These are phyloP conservation scores for Penicillium palitans DNA, from an alignment of 2,329 filamentous ascomycete species.

Conservation along the genomic window DNA sequence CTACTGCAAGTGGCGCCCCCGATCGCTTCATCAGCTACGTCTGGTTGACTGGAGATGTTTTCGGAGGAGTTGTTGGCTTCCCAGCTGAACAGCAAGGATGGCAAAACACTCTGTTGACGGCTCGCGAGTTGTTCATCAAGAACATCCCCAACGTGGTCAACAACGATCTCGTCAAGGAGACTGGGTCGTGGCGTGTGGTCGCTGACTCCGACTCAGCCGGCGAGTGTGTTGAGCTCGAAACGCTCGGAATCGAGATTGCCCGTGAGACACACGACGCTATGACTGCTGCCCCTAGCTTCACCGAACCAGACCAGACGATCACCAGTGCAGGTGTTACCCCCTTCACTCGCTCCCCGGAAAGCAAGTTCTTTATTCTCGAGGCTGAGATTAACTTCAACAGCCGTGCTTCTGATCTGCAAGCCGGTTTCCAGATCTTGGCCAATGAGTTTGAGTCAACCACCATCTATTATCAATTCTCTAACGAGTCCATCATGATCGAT, in stretches of 20 bases:
- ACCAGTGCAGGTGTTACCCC: background rate
- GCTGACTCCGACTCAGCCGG: background rate
- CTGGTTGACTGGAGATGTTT: background rate
- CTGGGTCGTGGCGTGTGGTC: background rate
- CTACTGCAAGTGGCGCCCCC: background rate
- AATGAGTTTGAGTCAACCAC: background rate
- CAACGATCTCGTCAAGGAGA: background rate
- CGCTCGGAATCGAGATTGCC: background rate
- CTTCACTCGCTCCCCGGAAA: background rate
- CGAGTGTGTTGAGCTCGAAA: background rate
- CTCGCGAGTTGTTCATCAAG: background rate
- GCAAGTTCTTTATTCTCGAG: background rate
- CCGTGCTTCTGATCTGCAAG: background rate
- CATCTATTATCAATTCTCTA: background rate
- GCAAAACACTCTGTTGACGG: background rate
- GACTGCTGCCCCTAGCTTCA: background rate
- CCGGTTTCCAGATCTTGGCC: background rate
- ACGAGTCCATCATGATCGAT: background rate
- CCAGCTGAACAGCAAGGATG: background rate
- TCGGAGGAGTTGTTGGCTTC: background rate
- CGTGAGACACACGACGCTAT: background rate
- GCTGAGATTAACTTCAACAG: background rate
- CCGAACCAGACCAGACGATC: background rate
- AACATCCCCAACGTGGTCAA: background rate
- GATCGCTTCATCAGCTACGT: background rate